These are phyloP conservation scores for Fusarium annulatum DNA, from an alignment of 2,329 filamentous ascomycete genomes.

Conservation along the genomic window DNA sequence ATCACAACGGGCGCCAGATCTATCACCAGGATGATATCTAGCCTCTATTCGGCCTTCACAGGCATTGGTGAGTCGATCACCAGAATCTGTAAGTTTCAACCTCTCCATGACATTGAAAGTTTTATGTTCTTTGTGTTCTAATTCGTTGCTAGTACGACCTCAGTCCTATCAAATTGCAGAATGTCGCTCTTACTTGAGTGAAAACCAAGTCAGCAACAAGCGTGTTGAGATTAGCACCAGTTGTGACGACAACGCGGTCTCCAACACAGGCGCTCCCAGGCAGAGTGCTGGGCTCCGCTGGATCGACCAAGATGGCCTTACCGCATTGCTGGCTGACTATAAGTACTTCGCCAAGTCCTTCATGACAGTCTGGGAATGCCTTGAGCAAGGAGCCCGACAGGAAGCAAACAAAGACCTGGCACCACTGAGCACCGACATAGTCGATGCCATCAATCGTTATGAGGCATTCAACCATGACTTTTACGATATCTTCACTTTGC, in stretches of 20 bases:
- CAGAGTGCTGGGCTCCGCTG: slow-evolving; percentile 33
- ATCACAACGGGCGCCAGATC: slow-evolving; percentile 28
- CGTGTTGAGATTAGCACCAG: slow-evolving; percentile 41
- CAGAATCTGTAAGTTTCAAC: slow-evolving; percentile 37
- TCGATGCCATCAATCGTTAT: slow-evolving; percentile 37
- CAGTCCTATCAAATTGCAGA: slow-evolving; percentile 43
- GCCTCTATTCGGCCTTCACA: slow-evolving; percentile 41
- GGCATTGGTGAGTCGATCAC: slow-evolving; percentile 43
- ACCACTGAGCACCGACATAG: slow-evolving; percentile 37
- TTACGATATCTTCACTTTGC: slow-evolving; percentile 35
- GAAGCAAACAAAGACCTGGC: slow-evolving; percentile 43
- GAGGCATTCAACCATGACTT: slow-evolving; percentile 33
- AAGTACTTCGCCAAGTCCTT: slow-evolving; percentile 39
- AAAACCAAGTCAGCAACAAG: slow-evolving; percentile 43
- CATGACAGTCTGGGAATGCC: slow-evolving; percentile 32
- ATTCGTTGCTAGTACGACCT: slow-evolving; percentile 37
- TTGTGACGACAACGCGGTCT: slow-evolving; percentile 5
- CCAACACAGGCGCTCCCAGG: neutral
- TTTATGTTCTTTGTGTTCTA: neutral
- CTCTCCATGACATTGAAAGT: neutral
- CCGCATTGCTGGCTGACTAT: slow-evolving; percentile 40
- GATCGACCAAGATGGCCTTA: slow-evolving; percentile 42
- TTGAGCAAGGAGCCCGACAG: slow-evolving; percentile 28
- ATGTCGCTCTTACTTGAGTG: slow-evolving; percentile 35
- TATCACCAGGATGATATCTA: slow-evolving; percentile 47